Evolutionary conservation across 371 early-diverging fungal genomes (phyloP).

Genomic region (Apophysomyces elegans): DNA sequence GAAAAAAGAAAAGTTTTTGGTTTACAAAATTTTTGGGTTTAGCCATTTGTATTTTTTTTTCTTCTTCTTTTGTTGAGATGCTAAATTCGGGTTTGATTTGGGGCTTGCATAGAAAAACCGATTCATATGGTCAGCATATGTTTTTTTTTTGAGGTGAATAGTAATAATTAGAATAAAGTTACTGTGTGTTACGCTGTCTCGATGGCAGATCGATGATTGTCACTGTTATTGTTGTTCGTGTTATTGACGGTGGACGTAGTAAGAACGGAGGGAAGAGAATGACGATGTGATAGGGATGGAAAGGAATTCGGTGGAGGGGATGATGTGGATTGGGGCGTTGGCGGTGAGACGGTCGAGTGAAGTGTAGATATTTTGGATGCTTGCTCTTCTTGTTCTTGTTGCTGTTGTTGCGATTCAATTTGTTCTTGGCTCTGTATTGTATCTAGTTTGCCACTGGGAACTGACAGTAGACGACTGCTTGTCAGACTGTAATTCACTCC

Average conservation of each 20-base stretch:
- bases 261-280: background rate
- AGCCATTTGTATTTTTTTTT: too few species aligned
- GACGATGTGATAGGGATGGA: constrained; percentile 1
- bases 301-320: background rate
- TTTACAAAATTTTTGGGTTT: background rate
- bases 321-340: constrained; percentile 17
- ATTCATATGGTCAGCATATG: constrained; percentile 3
- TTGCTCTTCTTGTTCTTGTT: background rate
- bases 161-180: background rate
- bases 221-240: background rate
- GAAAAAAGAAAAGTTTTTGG: background rate
- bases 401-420: background rate
- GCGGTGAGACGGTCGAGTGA: constrained; percentile 16
- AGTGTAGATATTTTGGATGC: background rate
- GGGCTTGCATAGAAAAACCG: background rate
- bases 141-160: too few species aligned
- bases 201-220: constrained; percentile 19
- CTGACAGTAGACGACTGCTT: constrained; percentile 28
- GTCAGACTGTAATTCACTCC: constrained; percentile 51
- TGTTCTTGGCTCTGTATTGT: background rate
- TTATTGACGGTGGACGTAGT: background rate
- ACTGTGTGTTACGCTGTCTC: constrained; percentile 17
- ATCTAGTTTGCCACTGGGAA: background rate
- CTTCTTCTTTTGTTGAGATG: background rate
- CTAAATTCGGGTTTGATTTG: background rate